phyloP scores from a whole-genome alignment of 331 rosid species.

The Quercus lobata region DNA sequence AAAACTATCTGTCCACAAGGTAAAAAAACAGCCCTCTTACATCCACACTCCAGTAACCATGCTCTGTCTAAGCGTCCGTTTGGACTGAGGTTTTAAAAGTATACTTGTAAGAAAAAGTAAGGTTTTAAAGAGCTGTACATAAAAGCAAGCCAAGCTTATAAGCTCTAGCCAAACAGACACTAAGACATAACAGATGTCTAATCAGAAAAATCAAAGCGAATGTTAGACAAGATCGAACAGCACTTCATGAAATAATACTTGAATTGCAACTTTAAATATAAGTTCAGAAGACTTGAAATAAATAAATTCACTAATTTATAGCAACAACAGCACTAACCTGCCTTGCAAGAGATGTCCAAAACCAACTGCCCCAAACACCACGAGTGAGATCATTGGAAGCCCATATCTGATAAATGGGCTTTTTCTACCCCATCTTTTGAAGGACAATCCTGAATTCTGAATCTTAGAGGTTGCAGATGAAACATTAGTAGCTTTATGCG shows the following conservation, averaged over 20 bases:
- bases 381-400: slow-evolving; percentile 90
- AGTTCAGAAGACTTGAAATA: neutral
- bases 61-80: neutral
- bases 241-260: neutral
- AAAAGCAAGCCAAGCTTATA: no score
- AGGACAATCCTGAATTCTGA: slow-evolving; percentile 34
- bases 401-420: slow-evolving; percentile 84
- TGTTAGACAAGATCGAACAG: neutral
- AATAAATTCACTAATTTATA: neutral
- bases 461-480: slow-evolving; percentile 7
- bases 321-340: slow-evolving; percentile 39
- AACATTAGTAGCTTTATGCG: slow-evolving; percentile 16
- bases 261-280: neutral
- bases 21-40: neutral
- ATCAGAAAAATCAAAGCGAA: neutral
- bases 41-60: neutral
- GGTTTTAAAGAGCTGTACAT: no score
- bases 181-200: neutral
- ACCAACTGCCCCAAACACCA: slow-evolving; percentile 77
- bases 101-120: no score
- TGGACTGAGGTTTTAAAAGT: no score
- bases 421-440: slow-evolving; percentile 78
- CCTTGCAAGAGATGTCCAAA: slow-evolving; percentile 91
- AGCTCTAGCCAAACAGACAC: no score
- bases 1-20: neutral